Evolutionary conservation across 768 basidiomycete genomes (phyloP), one percentile per base, ranked within the genome.

Genomic region (Dictyophora rubrovolvata): DNA sequence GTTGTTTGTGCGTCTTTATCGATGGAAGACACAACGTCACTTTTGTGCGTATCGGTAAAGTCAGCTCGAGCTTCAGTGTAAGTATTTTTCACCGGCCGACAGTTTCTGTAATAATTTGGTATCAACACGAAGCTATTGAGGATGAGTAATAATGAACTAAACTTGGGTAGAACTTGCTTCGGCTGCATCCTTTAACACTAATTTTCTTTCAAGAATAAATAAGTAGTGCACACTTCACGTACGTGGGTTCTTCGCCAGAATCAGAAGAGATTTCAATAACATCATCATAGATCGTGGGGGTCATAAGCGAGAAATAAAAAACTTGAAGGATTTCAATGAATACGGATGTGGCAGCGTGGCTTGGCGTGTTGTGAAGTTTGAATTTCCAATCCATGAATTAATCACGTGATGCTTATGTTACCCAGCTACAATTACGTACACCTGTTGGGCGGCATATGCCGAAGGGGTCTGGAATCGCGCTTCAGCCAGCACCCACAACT

Each of bases 381-480:
- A n/a, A n/a, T 28, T 28, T 28, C 28, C 28, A 28, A 28, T 7
- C n/a, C n/a, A n/a, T n/a, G n/a, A n/a, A n/a, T n/a, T 28, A 46
- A 46, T 57, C 56, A 22, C n/a, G 36, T 61, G 63, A 53, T 66
- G 65, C 23, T 66, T 64, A 35, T 63, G 63, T 35, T 64, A 66
- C 17, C 64, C 64, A 14, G 66, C 78, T 63, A 82, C 79, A 60
- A 85, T 82, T 21, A 83, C 69, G 48, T 75, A 70, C 47, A n/a
- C 64, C 63, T 37, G 28, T 7, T 28, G 28, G 28, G 28, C 42
- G 42, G 42, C 42, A 42, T 14, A 42, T n/a, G 42, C 42, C 42
- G 12, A 2, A 42, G 14, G 42, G 42, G 28, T 28, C n/a, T 37
- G 17, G 21, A 51, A 51, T 22, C 50, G 21, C 21, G 21, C 50